Base-by-base conservation (phyloP, 805 yeast genomes). In the Lipomyces spencermartinsiae region DNA sequence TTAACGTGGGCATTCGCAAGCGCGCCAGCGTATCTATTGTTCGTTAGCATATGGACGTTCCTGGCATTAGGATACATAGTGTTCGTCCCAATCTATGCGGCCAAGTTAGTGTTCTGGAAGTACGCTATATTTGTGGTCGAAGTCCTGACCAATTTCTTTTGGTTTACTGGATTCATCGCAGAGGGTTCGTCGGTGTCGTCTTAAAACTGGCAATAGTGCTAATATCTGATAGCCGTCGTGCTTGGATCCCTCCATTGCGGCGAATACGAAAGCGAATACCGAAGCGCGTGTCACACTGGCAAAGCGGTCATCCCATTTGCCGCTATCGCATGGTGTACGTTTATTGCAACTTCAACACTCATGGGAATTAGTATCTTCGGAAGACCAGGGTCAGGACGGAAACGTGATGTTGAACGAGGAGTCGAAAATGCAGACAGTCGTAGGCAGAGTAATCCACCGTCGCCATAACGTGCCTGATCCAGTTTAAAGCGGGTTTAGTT, bases 251-350 rank as follows among this genome's bases (percentile, higher is more conserved):
- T 55, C 1, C 14, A 35, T 12, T 57, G 65, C 19, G 2, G 22
- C 35, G 7, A 7, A 3, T n/a, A 37, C n/a, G n/a, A n/a, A n/a
- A n/a, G n/a, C n/a, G n/a, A n/a, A n/a, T n/a, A n/a, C 31, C 54
- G 57, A 31, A 51, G 59, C 59, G 35, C 60, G 61, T 71, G 73
- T 66, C 31, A 56, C 31, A 57, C 67, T 29, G 70, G 69, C 25
- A 71, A 71, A 70, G 73, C 73, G 29, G 60, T 63, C 25, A 58
- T 63, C 35, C 73, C 71, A 35, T 61, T 71, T 53, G 67, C 66
- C n/a, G 73, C 71, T 22, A n/a, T 71, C 43, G 12, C 63, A 29
- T 71, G 73, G 73, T 56, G 57, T 4, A 37, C 61, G 5, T 68
- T 60, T 34, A 19, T 54, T 14, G 67, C 35, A 19, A 46, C 72